phyloP scores from a whole-genome alignment of 495 filamentous ascomycete genomes.

The Cairneyella variabilis region DNA sequence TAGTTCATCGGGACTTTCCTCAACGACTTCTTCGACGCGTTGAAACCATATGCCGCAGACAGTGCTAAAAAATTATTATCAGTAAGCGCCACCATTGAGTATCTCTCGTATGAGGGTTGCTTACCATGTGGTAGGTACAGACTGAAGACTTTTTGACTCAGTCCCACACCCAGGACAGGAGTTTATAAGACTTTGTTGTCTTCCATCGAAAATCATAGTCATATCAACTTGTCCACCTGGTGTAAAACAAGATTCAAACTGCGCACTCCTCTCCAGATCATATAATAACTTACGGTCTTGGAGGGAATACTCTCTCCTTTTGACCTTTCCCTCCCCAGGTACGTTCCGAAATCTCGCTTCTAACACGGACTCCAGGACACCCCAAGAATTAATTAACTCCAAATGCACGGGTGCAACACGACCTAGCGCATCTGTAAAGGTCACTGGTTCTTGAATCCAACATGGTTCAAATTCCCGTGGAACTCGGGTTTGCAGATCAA shows the following conservation, averaged over 20 bases:
- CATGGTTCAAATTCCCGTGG: constrained; percentile 3
- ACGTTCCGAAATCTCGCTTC: not conserved
- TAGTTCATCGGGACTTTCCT: no score
- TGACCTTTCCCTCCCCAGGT: constrained; percentile 1
- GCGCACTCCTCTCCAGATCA: not conserved
- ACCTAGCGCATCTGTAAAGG: constrained; percentile 5
- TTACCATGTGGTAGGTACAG: no score
- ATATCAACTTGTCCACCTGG: constrained; percentile 5
- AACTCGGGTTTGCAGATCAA: not conserved
- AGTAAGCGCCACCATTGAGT: no score
- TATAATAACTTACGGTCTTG: not conserved
- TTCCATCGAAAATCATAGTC: constrained; percentile 6
- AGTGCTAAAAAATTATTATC: no score
- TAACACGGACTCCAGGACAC: not conserved
- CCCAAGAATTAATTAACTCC: constrained; percentile 14
- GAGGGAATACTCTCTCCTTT: constrained; percentile 1
- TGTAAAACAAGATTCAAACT: not conserved
- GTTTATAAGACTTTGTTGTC: no score
- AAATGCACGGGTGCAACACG: constrained; percentile 9
- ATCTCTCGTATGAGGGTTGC: no score
- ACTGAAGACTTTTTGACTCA: no score
- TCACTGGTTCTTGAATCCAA: constrained; percentile 3
- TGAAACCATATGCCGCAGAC: no score
- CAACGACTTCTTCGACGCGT: no score
- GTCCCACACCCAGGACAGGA: no score